These are phyloP conservation scores for Metschnikowia shivogae DNA, from an alignment of 805 yeast species.

Conservation along the genomic window DNA sequence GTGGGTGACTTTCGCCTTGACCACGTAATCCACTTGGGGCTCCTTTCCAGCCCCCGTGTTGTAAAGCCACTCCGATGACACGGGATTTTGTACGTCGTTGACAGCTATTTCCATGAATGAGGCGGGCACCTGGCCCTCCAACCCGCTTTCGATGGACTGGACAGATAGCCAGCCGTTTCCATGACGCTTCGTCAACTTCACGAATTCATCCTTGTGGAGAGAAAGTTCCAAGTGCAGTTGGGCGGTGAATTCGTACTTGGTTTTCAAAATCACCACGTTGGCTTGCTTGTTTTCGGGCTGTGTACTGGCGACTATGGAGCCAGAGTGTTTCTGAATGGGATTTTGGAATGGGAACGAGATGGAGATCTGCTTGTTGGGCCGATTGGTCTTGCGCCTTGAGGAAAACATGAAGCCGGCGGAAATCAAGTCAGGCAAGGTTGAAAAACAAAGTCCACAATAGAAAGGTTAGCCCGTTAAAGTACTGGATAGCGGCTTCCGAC, in stretches of 20 bases:
- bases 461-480: background rate
- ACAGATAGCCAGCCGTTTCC: constrained; percentile 42
- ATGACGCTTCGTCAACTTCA: constrained; percentile 30
- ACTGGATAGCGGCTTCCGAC: background rate
- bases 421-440: background rate
- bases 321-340: background rate
- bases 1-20: constrained; percentile 20
- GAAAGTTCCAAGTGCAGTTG: constrained; percentile 26
- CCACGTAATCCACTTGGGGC: constrained; percentile 7
- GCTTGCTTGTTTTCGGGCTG: constrained; percentile 18
- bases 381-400: background rate
- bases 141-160: constrained; percentile 21
- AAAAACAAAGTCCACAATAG: too few species aligned
- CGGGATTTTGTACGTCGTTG: constrained; percentile 34
- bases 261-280: constrained; percentile 23
- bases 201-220: constrained; percentile 25
- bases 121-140: constrained; percentile 36
- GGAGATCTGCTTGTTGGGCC: background rate
- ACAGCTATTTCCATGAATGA: constrained; percentile 36
- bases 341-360: constrained; percentile 3
- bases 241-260: constrained; percentile 31
- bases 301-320: constrained; percentile 25
- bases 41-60: constrained; percentile 7
- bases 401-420: background rate
- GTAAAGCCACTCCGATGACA: constrained; percentile 30